These are phyloP conservation scores for Helichrysum umbraculigerum DNA, from an alignment of 129 eudicot species.

Conservation along the genomic window DNA sequence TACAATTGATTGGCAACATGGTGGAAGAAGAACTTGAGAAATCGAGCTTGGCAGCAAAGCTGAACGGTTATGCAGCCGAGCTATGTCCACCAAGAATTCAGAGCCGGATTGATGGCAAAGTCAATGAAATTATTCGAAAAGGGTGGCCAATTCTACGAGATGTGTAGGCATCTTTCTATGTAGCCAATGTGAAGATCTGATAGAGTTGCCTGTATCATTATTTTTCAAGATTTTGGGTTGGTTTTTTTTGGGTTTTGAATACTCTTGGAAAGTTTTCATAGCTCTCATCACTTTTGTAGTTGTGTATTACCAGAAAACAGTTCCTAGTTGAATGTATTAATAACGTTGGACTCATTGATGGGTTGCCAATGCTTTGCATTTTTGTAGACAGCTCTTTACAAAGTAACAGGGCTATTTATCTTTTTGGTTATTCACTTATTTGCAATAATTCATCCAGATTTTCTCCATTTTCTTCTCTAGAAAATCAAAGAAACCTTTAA, in stretches of 20 bases:
- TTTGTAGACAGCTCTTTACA: too few species aligned
- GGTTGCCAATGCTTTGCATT: too few species aligned
- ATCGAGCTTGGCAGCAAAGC: conserved; percentile 74
- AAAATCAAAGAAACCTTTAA: too few species aligned
- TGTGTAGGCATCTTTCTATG: conserved; percentile 37
- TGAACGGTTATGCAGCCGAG: conserved; percentile 93
- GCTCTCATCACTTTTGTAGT: conserved; percentile 17
- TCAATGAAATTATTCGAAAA: conserved; percentile 68
- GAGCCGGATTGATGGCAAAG: conserved; percentile 68
- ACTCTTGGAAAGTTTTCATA: conserved; percentile 14
- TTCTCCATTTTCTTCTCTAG: too few species aligned
- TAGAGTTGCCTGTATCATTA: conserved; percentile 8
- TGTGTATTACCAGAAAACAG: not conserved
- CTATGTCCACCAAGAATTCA: conserved; percentile 76
- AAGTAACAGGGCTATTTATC: too few species aligned
- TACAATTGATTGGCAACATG: conserved; percentile 88
- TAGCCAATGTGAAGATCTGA: not conserved
- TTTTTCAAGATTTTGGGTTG: conserved; percentile 10
- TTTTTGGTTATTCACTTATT: too few species aligned
- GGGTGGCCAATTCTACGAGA: conserved; percentile 89
- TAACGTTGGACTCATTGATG: too few species aligned
- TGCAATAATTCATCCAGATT: too few species aligned
- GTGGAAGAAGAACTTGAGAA: conserved; percentile 82
- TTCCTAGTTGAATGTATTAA: not conserved
- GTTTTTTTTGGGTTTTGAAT: conserved; percentile 11